phyloP scores from a whole-genome alignment of 139 green algal genomes.

The Coccomyxa sp. region DNA sequence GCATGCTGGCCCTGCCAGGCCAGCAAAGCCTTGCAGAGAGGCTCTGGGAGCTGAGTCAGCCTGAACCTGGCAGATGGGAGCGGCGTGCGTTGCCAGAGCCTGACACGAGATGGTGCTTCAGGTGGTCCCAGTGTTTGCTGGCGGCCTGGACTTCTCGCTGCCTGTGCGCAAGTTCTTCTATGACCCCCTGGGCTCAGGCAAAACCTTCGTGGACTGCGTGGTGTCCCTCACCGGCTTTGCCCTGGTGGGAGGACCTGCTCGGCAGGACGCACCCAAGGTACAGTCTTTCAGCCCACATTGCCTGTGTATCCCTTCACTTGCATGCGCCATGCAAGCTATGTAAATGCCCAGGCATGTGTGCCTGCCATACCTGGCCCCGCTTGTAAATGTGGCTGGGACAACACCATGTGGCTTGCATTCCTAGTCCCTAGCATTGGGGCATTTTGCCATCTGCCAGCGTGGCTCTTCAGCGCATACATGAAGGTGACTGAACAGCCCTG shows the following conservation, averaged over 20 bases:
- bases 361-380: too few species aligned
- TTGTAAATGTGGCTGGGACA: too few species aligned
- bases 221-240: conserved; percentile 96
- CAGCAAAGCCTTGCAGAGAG: neutral
- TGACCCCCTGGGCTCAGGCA: conserved; percentile 82
- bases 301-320: too few species aligned
- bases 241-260: conserved; percentile 90
- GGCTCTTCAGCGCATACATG: too few species aligned
- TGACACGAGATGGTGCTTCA: too few species aligned
- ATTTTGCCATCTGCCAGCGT: too few species aligned
- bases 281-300: neutral
- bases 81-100: neutral
- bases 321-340: too few species aligned
- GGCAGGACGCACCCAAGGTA: conserved; percentile 93
- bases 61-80: neutral
- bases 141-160: conserved; percentile 93
- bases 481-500: too few species aligned
- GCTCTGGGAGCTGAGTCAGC: neutral
- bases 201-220: conserved; percentile 82
- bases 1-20: neutral
- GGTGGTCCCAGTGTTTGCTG: conserved; percentile 95
- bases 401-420: too few species aligned
- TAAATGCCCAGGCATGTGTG: too few species aligned
- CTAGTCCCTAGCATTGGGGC: too few species aligned
- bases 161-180: conserved; percentile 99